These are phyloP conservation scores for Phycomyces nitens DNA, from an alignment of 192 early-diverging fungal genomes.

Conservation along the genomic window DNA sequence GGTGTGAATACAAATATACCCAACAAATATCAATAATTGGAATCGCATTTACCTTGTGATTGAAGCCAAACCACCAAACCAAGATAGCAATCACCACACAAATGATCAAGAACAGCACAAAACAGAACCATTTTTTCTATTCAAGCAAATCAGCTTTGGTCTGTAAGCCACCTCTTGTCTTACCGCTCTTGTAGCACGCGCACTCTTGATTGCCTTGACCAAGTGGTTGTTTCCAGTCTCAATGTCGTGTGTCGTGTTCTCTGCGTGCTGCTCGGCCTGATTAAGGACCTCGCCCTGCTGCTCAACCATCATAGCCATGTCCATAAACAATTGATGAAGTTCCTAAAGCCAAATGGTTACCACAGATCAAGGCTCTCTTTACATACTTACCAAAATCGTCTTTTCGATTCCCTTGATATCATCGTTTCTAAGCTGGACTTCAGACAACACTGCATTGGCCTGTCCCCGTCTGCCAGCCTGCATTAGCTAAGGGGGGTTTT, in stretches of 20 bases:
- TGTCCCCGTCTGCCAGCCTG: conserved; percentile 66
- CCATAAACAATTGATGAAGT: conserved; percentile 83
- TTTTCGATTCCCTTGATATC: conserved; percentile 85
- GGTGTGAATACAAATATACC: no score
- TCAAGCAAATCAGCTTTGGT: no score
- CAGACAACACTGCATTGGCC: conserved; percentile 66
- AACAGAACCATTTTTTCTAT: conserved; percentile 36
- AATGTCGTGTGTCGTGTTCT: conserved; percentile 16
- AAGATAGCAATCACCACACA: conserved; percentile 29
- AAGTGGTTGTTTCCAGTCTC: conserved; percentile 25
- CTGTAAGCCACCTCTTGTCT: no score
- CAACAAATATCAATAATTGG: not conserved
- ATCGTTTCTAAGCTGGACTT: conserved; percentile 78
- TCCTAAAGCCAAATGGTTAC: conserved; percentile 44
- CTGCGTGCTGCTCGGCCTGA: conserved; percentile 50
- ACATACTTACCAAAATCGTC: conserved; percentile 65
- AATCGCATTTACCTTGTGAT: conserved; percentile 5
- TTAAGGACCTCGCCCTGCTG: conserved; percentile 59
- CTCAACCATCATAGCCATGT: conserved; percentile 79
- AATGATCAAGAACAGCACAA: conserved; percentile 27
- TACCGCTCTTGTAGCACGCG: conserved; percentile 25
- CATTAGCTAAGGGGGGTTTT: conserved; percentile 49
- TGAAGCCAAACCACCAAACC: conserved; percentile 34
- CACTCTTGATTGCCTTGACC: conserved; percentile 26
- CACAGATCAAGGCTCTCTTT: not conserved